Evolutionary conservation across 768 basidiomycete species (phyloP).

Genomic region (Lyophyllum decastes): DNA sequence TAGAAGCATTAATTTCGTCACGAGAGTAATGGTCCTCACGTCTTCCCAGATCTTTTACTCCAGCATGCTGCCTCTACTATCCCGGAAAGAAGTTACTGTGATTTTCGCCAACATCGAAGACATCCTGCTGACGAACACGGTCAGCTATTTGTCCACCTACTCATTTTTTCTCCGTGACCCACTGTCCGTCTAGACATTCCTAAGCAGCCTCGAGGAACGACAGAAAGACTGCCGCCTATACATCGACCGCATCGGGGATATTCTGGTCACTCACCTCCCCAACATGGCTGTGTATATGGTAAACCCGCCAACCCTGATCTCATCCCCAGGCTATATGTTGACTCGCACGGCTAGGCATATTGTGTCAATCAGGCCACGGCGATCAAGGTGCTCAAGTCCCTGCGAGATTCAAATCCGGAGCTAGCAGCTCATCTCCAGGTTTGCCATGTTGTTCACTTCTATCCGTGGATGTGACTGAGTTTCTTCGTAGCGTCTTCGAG

Average conservation of each 20-base stretch:
- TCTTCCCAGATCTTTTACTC: constrained; percentile 80
- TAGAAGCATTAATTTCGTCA: constrained; percentile 27
- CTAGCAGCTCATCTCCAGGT: constrained; percentile 73
- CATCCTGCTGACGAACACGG: constrained; percentile 85
- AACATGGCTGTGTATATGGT: constrained; percentile 85
- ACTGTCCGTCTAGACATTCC: constrained; percentile 55
- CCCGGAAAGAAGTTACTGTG: constrained; percentile 73
- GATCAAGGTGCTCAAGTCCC: constrained; percentile 72
- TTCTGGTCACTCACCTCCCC: constrained; percentile 72
- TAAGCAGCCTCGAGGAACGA: constrained; percentile 87
- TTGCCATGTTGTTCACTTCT: constrained; percentile 1
- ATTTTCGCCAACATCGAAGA: constrained; percentile 96
- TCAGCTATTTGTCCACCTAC: constrained; percentile 30
- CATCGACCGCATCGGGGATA: constrained; percentile 85
- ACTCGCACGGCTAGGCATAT: constrained; percentile 62
- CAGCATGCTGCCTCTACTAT: constrained; percentile 69
- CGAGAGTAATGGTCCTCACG: constrained; percentile 2
- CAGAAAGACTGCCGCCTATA: constrained; percentile 93
- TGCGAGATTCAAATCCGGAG: constrained; percentile 67
- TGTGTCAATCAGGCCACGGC: constrained; percentile 87
- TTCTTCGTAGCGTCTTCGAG: constrained; percentile 60
- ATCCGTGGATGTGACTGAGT: background rate
- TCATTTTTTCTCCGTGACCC: background rate
- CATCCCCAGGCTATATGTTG: background rate
- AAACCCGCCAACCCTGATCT: constrained; percentile 15